Evolutionary conservation across 192 early-diverging fungal species (phyloP), one percentile per base, ranked within the genome.

Genomic region (Podila horticola): DNA sequence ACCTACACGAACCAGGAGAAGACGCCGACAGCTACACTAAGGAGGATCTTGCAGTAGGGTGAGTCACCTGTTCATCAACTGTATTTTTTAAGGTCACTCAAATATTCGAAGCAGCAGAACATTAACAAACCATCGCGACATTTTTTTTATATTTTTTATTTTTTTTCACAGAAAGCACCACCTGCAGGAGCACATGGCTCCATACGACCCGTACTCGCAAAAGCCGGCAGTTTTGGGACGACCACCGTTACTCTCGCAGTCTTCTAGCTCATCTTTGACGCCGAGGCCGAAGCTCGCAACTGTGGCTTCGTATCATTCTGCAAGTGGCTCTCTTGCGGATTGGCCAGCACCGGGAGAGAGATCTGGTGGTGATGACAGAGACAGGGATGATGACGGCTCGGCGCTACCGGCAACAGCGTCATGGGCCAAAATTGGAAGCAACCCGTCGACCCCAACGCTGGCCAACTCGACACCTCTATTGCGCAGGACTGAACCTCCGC

Each of bases 11-110:
- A 82, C 90, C 92, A 36, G 95, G 95, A 6, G 93, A 97, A 66
- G 96, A 97, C 70, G 96, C 95, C 7, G 97, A 97, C 58, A 95
- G 94, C 69, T 96, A 92, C 71, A 93, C 92, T 3, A 96, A 96
- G 68, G 97, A 98, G 61, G 95, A 97, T 65, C 76, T 97, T n/a
- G 92, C 91, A n/a, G 86, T 88, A 24, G 92, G 88, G 90, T 89
- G 85, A 70, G 85, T 84, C 29, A 22, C 33, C 20, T 28, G 33
- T 4, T 29, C 17, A 36, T 22, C 9, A 9, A n/a, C 30, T 33
- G 13, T 0, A 52, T 45, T 58, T 22, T 48, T 59, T 24, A 28
- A 38, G 30, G 52, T 11, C 52, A 29, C 34, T 34, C n/a, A 52
- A 8, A 59, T 41, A 10, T 45, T 45, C 9, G 15, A 4, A 45